A percentile compares a stretch with the other conserved stretches of the same genome.
Conservation (phyloP, 2,329 filamentous ascomycete genomes). For the Emmonsiellopsis sp. region DNA sequence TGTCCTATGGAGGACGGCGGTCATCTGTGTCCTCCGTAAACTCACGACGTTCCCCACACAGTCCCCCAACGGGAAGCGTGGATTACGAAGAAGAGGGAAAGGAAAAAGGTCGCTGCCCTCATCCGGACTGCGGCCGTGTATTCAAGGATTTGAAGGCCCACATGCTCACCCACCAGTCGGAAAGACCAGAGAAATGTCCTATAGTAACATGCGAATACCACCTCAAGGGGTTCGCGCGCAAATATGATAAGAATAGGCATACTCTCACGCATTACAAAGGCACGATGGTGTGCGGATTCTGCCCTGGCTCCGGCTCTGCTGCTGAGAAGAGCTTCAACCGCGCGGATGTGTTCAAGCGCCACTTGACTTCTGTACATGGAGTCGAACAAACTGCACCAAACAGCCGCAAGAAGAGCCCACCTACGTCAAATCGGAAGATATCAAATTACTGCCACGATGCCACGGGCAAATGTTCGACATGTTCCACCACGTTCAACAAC, state of each 20-base stretch:
- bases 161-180: conserved; percentile 86
- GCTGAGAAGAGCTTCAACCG: conserved; percentile 94
- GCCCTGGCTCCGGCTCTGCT: conserved; percentile 76
- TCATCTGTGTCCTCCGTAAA: conserved; percentile 63
- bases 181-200: conserved; percentile 88
- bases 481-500: conserved; percentile 70
- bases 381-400: conserved; percentile 92
- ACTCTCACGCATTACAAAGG: conserved; percentile 94
- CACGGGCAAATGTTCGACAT: conserved; percentile 85
- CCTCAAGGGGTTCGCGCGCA: conserved; percentile 82
- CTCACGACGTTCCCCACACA: conserved; percentile 54
- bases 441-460: conserved; percentile 65
- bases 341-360: conserved; percentile 91
- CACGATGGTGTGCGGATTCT: conserved; percentile 94
- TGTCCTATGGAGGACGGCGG: conserved; percentile 44
- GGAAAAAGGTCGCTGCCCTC: conserved; percentile 65
- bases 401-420: conserved; percentile 64
- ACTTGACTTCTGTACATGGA: conserved; percentile 80
- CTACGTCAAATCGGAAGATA: conserved; percentile 51
- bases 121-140: conserved; percentile 72
- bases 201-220: conserved; percentile 89
- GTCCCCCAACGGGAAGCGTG: conserved; percentile 50
- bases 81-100: conserved; percentile 53
- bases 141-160: conserved; percentile 92
- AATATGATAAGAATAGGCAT: conserved; percentile 94